Base-by-base conservation (phyloP, 257 asterid genomes). In the Nicotiana sylvestris region DNA sequence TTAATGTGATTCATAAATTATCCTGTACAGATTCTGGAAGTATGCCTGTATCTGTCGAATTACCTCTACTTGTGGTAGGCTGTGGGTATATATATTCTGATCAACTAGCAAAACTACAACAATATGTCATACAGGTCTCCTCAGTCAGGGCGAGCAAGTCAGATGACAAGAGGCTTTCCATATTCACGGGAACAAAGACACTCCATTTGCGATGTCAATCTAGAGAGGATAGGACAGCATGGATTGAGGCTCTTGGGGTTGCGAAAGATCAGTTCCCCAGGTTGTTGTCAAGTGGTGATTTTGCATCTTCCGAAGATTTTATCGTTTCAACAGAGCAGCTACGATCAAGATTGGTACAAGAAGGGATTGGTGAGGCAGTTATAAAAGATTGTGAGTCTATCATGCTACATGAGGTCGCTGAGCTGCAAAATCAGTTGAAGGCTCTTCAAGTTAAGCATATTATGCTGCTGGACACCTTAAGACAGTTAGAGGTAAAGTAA, bases 121-220 rank as follows among this genome's bases (percentile, higher is more conserved):
- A 56, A 55, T 80, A 76, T 86, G 78, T 77, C 81, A 81, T 68
- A 82, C 97, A 93, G 99, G 99, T 94, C 82, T 94, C 99, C 66
- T 94, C 99, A 30, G 94, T 94, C 88, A 95, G 97, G 77, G 97
- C 98, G 67, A 94, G 99, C 92, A 96, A 94, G 89, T 94, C 98
- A 39, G 98, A 96, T 83, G 99, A 94, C 87, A 96, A 90, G 86
- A 94, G 99, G 86, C 98, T 96, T 81, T 94, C 95, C 81, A 90
- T 96, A 89, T 96, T 89, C 92, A 94, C 97, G 17, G 99, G 99
- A 83, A 96, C 98, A 32, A 94, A 92, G 89, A 96, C 98, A 37
- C 97, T 96, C 78, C 99, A 96, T 86, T 87, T 96, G 88, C 96
- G 99, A 33, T 96, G 98, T 77, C 94, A 89, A 61, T 91, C 97